Base-by-base conservation (phyloP, 495 filamentous ascomycete species). In the Symbiotaphrina buchneri region DNA sequence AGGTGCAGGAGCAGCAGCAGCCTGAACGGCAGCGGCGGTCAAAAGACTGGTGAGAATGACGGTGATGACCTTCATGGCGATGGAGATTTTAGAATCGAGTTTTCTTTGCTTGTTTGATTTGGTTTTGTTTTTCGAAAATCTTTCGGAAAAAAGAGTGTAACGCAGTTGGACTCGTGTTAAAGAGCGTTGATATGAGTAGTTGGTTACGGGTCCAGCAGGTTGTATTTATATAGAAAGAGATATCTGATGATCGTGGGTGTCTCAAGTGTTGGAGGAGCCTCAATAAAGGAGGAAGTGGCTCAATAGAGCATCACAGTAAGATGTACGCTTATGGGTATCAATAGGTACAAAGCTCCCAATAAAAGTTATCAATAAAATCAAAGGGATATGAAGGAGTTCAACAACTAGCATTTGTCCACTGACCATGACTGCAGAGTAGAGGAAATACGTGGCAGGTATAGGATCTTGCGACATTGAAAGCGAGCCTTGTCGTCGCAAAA, bases 1-100 rank as follows among this genome's bases (percentile, higher is more conserved):
- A 10, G 36, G n/a, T 5, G 4, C 16, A 10, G 30, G 16, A 7
- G 28, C 20, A 29, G 51, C 42, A 25, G 42, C 51, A 25, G 52
- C 50, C 25, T 55, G 38, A 20, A 49, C 52, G 19, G 40, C 39
- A 25, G 47, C 44, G 11, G 53, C 52, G 8, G 13, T n/a, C n/a
- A n/a, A n/a, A n/a, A n/a, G n/a, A n/a, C n/a, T n/a, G n/a, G n/a
- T n/a, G n/a, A n/a, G n/a, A n/a, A n/a, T n/a, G n/a, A n/a, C n/a
- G n/a, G n/a, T n/a, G n/a, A n/a, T n/a, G n/a, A n/a, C 32, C 32
- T 26, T 34, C 24, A 34, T 34, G 14, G 13, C 22, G 13, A 25
- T 25, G 13, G 13, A 25, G 13, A 25, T n/a, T n/a, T 25, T 8
- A 25, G 13, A 25, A 25, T 8, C 13, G 13, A 25, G 13, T 8